Evolutionary conservation across 208 protist species (phyloP).

Genomic region (Leishmania martiniquensis): DNA sequence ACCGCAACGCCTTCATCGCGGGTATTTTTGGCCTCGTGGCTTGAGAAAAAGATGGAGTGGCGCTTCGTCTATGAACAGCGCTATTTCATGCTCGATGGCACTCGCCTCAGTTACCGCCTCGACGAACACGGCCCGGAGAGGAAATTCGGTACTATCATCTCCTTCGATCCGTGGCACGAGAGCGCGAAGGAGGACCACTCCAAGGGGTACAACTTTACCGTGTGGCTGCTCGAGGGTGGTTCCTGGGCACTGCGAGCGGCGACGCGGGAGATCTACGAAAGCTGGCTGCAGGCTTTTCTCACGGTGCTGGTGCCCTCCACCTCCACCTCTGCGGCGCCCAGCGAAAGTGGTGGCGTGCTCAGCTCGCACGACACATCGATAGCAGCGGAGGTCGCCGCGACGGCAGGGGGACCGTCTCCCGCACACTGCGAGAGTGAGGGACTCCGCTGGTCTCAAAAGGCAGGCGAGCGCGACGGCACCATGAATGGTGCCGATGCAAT

Average conservation of each 20-base stretch:
- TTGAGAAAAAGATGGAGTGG: constrained; percentile 86
- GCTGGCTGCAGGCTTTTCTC: constrained; percentile 45
- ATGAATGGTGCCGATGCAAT: background rate
- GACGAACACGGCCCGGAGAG: constrained; percentile 51
- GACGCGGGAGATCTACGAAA: constrained; percentile 45
- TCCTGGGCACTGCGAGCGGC: constrained; percentile 70
- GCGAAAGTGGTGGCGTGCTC: constrained; percentile 15
- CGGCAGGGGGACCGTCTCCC: background rate
- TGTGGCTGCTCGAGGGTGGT: constrained; percentile 76
- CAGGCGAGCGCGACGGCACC: background rate
- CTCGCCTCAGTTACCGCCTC: constrained; percentile 63
- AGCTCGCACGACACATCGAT: constrained; percentile 26
- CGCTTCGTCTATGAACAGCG: constrained; percentile 69
- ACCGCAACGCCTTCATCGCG: constrained; percentile 11
- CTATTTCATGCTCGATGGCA: constrained; percentile 61
- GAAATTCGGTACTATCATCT: constrained; percentile 55
- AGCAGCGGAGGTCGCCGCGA: constrained; percentile 1
- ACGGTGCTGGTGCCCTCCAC: constrained; percentile 31
- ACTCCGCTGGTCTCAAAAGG: background rate
- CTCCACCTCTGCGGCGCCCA: constrained; percentile 14
- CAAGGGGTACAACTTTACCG: constrained; percentile 48
- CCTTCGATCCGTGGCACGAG: constrained; percentile 40
- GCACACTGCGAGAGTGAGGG: constrained; percentile 5
- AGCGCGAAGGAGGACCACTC: constrained; percentile 10
- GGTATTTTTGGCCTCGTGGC: constrained; percentile 50